A percentile compares a stretch with the other conserved stretches of the same genome.
These are phyloP conservation scores for Colletotrichum liaoningense DNA, from an alignment of 2,329 filamentous ascomycete genomes.

Conservation along the genomic window DNA sequence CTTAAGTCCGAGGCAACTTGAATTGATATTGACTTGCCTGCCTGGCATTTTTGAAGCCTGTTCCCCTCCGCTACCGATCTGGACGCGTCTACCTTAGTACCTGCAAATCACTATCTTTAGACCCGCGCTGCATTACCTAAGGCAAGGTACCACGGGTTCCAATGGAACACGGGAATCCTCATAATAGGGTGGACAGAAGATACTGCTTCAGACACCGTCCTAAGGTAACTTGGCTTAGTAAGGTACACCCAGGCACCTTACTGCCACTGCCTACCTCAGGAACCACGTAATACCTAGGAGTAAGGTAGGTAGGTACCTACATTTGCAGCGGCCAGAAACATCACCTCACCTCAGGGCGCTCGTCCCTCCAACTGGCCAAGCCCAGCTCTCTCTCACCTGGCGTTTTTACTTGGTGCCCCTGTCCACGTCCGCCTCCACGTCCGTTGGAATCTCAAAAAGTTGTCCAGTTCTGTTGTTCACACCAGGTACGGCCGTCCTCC, in stretches of 20 bases:
- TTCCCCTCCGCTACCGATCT: no score
- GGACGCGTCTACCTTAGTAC: no score
- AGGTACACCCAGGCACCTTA: no score
- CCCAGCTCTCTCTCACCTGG: slow-evolving; percentile 20
- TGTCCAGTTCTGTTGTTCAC: slow-evolving; percentile 28
- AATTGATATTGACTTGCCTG: no score
- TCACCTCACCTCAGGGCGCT: slow-evolving; percentile 7
- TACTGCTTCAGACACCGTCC: background rate
- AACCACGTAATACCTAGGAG: no score
- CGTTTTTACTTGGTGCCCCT: slow-evolving; percentile 32
- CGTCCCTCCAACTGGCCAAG: background rate
- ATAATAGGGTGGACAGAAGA: background rate
- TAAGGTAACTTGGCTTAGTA: background rate
- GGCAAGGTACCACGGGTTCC: background rate
- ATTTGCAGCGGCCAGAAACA: background rate
- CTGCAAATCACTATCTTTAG: no score
- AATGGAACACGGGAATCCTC: no score
- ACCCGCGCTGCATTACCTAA: background rate
- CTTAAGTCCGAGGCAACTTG: no score
- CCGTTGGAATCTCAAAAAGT: slow-evolving; percentile 34
- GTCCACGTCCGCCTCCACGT: background rate
- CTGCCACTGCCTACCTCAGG: no score
- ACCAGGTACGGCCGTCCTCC: slow-evolving; percentile 7
- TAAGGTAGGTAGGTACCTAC: no score
- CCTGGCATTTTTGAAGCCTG: no score